A percentile compares a stretch with the other conserved stretches of the same genome.
Evolutionary conservation across 2,329 filamentous ascomycete species (phyloP).

Genomic region (Pseudogymnoascus sp.): DNA sequence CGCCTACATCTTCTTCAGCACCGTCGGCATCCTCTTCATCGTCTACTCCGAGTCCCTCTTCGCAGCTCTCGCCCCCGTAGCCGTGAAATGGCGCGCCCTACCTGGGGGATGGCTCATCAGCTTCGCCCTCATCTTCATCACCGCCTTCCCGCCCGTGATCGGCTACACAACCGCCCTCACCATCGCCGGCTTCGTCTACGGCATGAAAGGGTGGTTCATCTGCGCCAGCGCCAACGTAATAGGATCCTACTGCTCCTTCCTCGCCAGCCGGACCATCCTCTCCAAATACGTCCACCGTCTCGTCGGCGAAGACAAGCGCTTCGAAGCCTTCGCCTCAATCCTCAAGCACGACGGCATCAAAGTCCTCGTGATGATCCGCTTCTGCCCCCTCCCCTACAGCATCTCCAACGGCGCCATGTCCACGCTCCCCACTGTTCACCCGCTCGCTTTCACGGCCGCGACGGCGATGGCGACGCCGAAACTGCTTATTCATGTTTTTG

Average conservation of each 20-base stretch:
- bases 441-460: constrained; percentile 68
- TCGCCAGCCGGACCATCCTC: constrained; percentile 73
- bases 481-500: constrained; percentile 84
- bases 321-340: constrained; percentile 80
- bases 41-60: constrained; percentile 78
- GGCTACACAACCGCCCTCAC: constrained; percentile 64
- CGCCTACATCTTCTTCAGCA: constrained; percentile 40
- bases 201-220: constrained; percentile 65
- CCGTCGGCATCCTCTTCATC: constrained; percentile 60
- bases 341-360: constrained; percentile 85
- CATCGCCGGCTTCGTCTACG: constrained; percentile 64
- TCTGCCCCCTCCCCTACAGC: constrained; percentile 89
- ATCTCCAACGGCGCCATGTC: constrained; percentile 90
- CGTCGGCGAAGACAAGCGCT: constrained; percentile 76
- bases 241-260: constrained; percentile 73
- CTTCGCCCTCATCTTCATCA: constrained; percentile 58
- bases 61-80: constrained; percentile 63
- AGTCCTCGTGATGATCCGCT: constrained; percentile 81
- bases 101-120: constrained; percentile 63
- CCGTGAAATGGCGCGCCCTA: constrained; percentile 69
- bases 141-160: constrained; percentile 65
- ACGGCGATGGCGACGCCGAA: constrained; percentile 81
- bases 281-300: constrained; percentile 72
- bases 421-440: constrained; percentile 83
- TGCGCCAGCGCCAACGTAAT: constrained; percentile 68